Evolutionary conservation across 2,329 filamentous ascomycete genomes (phyloP).

Genomic region (Cladosporium sp.): DNA sequence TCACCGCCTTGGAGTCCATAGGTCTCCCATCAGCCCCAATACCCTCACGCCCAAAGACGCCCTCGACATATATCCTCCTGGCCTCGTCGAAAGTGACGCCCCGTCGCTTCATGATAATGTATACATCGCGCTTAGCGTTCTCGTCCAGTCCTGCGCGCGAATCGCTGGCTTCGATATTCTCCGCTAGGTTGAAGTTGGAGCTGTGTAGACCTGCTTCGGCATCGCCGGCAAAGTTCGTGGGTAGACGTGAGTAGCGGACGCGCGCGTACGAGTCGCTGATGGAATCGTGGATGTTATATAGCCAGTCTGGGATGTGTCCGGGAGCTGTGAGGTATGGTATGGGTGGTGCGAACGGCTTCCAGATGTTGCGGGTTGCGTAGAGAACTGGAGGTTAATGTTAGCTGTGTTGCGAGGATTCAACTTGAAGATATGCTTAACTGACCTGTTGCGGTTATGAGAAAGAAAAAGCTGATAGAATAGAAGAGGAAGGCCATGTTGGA

Average conservation of each 20-base stretch:
- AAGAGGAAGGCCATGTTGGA: slow-evolving; percentile 75
- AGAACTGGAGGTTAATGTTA: slow-evolving; percentile 54
- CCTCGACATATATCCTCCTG: slow-evolving; percentile 80
- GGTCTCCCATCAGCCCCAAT: slow-evolving; percentile 88
- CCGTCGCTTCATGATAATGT: slow-evolving; percentile 85
- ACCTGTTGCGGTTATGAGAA: slow-evolving; percentile 72
- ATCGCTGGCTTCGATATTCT: slow-evolving; percentile 80
- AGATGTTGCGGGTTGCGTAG: slow-evolving; percentile 77
- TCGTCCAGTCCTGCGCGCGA: slow-evolving; percentile 78
- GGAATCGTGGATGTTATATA: slow-evolving; percentile 53
- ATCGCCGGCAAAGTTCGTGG: slow-evolving; percentile 73
- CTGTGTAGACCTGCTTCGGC: slow-evolving; percentile 85
- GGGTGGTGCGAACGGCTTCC: slow-evolving; percentile 68
- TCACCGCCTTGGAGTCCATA: slow-evolving; percentile 92
- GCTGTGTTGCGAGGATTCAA: slow-evolving; percentile 21
- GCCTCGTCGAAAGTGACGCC: slow-evolving; percentile 89
- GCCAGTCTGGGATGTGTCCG: slow-evolving; percentile 53
- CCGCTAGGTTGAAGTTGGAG: slow-evolving; percentile 76
- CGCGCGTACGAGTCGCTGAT: slow-evolving; percentile 47
- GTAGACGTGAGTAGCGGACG: slow-evolving; percentile 76
- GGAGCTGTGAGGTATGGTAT: slow-evolving; percentile 55
- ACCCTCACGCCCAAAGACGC: slow-evolving; percentile 80
- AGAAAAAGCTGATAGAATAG: slow-evolving; percentile 72
- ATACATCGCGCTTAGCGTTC: slow-evolving; percentile 75
- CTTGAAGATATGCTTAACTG: slow-evolving; percentile 32